These are phyloP conservation scores for Eucalyptus lansdowneana DNA, from an alignment of 345 rosid species.

Conservation along the genomic window DNA sequence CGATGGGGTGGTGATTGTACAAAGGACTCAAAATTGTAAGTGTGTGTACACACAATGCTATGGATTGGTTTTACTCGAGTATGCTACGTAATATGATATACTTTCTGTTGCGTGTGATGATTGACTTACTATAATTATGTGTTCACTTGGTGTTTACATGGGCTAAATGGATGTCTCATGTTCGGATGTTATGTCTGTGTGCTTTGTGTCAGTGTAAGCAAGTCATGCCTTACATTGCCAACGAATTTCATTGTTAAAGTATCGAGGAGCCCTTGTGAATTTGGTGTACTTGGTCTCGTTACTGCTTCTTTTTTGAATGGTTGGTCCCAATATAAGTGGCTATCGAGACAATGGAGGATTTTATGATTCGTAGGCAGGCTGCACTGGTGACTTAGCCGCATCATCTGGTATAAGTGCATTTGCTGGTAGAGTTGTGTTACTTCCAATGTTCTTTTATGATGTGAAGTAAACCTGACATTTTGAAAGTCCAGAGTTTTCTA, in stretches of 20 bases:
- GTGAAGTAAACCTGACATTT: too few species aligned
- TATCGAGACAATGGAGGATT: background rate
- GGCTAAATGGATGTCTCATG: background rate
- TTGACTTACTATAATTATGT: too few species aligned
- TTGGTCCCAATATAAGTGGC: background rate
- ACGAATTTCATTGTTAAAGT: background rate
- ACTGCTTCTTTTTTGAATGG: background rate
- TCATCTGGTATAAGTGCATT: background rate
- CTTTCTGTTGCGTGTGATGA: too few species aligned
- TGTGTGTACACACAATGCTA: background rate
- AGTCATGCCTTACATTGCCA: background rate
- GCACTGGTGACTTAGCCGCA: background rate
- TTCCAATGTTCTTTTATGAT: too few species aligned
- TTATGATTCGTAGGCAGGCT: background rate
- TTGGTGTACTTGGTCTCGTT: background rate
- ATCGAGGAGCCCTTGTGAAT: background rate
- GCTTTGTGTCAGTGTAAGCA: background rate
- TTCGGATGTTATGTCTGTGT: background rate
- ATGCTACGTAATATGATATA: too few species aligned
- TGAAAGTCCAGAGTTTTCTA: too few species aligned
- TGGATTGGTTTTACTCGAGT: background rate
- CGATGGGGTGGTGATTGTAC: conserved; percentile 46
- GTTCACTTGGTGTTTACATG: background rate
- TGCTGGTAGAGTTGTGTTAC: background rate
- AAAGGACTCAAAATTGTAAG: conserved; percentile 55